These are phyloP conservation scores for Pyronema omphalodes DNA, from an alignment of 495 filamentous ascomycete species.

Conservation along the genomic window DNA sequence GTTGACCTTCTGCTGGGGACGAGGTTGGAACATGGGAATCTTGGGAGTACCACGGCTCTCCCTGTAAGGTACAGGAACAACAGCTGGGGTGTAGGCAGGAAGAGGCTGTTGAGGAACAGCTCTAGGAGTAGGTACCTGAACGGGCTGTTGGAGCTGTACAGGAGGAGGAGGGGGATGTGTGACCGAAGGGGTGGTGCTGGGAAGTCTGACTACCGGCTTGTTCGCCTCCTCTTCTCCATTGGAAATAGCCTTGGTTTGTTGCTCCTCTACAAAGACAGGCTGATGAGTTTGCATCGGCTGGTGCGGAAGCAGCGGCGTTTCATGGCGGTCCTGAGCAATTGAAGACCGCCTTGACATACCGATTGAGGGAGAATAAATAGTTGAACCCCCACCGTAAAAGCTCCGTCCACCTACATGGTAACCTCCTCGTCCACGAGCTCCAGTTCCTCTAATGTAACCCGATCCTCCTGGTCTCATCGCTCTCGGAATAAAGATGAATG, in stretches of 20 bases:
- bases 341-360: constrained; percentile 87
- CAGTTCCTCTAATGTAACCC: constrained; percentile 34
- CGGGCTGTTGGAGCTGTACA: constrained; percentile 27
- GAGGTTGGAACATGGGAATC: constrained; percentile 88
- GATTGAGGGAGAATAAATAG: constrained; percentile 73
- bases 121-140: constrained; percentile 41
- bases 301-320: not conserved
- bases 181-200: constrained; percentile 39
- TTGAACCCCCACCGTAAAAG: constrained; percentile 58
- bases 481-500: constrained; percentile 95
- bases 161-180: constrained; percentile 36
- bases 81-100: constrained; percentile 20
- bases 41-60: constrained; percentile 51
- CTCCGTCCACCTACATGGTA: constrained; percentile 47
- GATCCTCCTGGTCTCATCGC: constrained; percentile 58
- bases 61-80: constrained; percentile 35
- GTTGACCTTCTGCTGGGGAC: constrained; percentile 85
- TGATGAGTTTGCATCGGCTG: not conserved
- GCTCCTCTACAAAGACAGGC: not conserved
- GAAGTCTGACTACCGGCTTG: constrained; percentile 70
- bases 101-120: constrained; percentile 20
- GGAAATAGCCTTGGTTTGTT: not conserved
- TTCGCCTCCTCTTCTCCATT: constrained; percentile 27
- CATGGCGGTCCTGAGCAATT: constrained; percentile 40
- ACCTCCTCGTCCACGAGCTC: constrained; percentile 49